Conservation (phyloP, 2,329 filamentous ascomycete species). For the Sporothrix phasma region DNA sequence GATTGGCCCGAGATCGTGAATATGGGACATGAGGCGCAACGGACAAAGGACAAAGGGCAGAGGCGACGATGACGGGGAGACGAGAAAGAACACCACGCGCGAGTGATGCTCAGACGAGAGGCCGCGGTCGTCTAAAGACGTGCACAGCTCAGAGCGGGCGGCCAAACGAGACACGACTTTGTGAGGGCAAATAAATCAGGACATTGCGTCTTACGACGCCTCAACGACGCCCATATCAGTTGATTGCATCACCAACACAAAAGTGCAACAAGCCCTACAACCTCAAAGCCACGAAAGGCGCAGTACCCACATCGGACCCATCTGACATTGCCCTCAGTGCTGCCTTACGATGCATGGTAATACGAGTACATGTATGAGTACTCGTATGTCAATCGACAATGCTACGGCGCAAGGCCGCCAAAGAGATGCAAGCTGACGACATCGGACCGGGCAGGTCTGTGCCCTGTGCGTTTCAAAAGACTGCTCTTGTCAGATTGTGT, state of each 20-base stretch:
- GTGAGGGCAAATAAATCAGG: no score
- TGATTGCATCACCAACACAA: background rate
- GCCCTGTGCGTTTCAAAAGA: background rate
- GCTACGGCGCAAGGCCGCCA: background rate
- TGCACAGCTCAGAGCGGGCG: no score
- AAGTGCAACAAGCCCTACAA: background rate
- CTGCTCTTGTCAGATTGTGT: background rate
- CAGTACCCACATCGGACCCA: background rate
- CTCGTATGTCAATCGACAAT: background rate
- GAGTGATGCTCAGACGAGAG: background rate
- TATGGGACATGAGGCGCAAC: background rate
- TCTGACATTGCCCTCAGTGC: background rate
- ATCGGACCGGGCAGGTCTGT: background rate
- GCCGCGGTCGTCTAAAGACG: background rate
- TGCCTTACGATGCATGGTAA: no score
- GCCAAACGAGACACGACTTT: no score
- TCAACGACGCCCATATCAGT: background rate
- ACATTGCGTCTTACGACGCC: no score
- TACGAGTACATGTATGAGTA: background rate
- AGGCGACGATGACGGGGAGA: background rate
- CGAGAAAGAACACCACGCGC: background rate
- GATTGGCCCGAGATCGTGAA: conserved; percentile 13
- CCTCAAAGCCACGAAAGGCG: background rate
- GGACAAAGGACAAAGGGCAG: background rate
- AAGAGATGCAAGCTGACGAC: background rate